A percentile compares a stretch with the other conserved stretches of the same genome.
phyloP scores from a whole-genome alignment of 139 green algal genomes.

The Coelastrella sp. region DNA sequence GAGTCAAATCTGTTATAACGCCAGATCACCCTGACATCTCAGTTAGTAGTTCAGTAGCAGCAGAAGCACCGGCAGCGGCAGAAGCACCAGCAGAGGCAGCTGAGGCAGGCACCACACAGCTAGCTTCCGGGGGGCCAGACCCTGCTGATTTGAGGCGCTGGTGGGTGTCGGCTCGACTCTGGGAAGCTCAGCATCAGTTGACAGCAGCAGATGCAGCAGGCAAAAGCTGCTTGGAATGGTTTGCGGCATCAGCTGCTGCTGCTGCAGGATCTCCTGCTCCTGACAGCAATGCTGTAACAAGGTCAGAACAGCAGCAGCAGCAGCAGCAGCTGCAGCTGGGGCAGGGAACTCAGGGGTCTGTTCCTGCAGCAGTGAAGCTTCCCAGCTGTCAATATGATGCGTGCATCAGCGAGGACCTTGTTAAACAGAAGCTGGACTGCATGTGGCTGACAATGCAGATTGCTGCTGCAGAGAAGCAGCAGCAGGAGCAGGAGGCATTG shows the following conservation, averaged over 20 bases:
- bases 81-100: neutral
- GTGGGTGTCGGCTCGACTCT: constrained; percentile 17
- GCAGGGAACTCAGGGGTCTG: neutral
- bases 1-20: neutral
- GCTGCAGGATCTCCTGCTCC: neutral
- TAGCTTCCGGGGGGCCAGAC: neutral
- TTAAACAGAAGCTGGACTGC: neutral
- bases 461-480: constrained; percentile 4
- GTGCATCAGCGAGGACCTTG: neutral
- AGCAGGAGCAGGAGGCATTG: constrained; percentile 10
- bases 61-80: neutral
- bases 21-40: neutral
- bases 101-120: neutral
- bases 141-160: constrained; percentile 8
- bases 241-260: neutral
- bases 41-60: neutral
- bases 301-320: neutral
- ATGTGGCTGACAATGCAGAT: constrained; percentile 39
- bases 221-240: neutral
- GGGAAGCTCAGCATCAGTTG: neutral
- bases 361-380: neutral
- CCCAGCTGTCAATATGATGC: constrained; percentile 16
- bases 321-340: neutral
- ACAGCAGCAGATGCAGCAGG: constrained; percentile 21
- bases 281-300: neutral